Evolutionary conservation across 2,329 filamentous ascomycete species (phyloP), one percentile per base, ranked within the genome.

Genomic region (Calonectria leucothoes): DNA sequence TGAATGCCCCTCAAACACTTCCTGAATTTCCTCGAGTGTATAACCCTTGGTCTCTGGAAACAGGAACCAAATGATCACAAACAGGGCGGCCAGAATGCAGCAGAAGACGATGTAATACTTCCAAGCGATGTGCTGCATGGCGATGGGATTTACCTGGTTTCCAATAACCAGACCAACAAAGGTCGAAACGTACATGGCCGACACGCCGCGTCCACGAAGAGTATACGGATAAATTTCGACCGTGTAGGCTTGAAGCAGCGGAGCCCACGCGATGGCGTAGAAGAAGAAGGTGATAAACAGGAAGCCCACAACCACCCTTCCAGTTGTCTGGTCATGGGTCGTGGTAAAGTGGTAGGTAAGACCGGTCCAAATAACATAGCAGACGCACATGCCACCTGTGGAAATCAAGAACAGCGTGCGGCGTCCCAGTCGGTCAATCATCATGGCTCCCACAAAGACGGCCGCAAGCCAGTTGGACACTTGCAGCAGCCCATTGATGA

Each of bases 121-220:
- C 84, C 85, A 87, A 0, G 74, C 78, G 14, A 87, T 83, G 0
- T 73, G 79, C 1, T 79, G 73, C 66, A 87, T 82, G 0, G 83
- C 85, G 6, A 87, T 83, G 0, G 86, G 86, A 63, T 86, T 86
- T 57, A 85, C 82, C 52, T 85, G 84, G 70, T 85, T 84, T 25
- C 84, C 85, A 52, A 87, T 82, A 1, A 79, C 82, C 15, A 82
- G 51, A 5, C 68, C 71, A 0, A 74, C 61, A 15, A 77, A 79
- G 1, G 74, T 79, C 6, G 74, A 70, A 33, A 80, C 29, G 17
- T 80, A 76, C 74, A 79, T 78, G 7, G 70, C 11, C 0, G 78
- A 78, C 11, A 80, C 70, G 10, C 77, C 78, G 0, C 75, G 75
- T 6, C 73, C 66, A 20, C 79, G 77, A 35, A 80, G 75, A 1